Conservation (phyloP, 75 land plant genomes). For the Selaginella tamariscina region DNA sequence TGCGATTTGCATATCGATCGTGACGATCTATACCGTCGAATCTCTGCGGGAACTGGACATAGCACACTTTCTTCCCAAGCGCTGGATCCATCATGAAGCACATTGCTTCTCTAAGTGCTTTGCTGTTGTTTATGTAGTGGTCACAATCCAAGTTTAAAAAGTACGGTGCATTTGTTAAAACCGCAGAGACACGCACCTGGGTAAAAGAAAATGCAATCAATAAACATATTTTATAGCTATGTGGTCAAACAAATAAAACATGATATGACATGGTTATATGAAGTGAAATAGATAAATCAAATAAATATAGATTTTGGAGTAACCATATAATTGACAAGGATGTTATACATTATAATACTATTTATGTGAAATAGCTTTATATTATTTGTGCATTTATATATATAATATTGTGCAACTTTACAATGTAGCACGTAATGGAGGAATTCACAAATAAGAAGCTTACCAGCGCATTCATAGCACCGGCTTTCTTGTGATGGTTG, state of each 20-base stretch:
- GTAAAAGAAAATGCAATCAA: slow-evolving; percentile 1
- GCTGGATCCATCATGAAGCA: slow-evolving; percentile 73
- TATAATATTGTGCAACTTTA: no score
- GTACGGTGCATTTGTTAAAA: slow-evolving; percentile 82
- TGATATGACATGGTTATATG: no score
- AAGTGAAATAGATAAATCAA: no score
- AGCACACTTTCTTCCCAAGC: slow-evolving; percentile 60
- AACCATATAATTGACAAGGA: no score
- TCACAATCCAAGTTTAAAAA: slow-evolving; percentile 86
- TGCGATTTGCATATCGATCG: slow-evolving; percentile 78
- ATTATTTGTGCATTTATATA: no score
- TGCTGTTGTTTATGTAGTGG: slow-evolving; percentile 81
- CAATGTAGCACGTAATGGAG: no score
- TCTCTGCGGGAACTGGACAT: slow-evolving; percentile 75
- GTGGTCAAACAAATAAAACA: no score
- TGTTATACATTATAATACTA: no score
- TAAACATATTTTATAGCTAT: no score
- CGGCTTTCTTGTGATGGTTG: slow-evolving; percentile 87
- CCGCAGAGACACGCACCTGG: slow-evolving; percentile 71
- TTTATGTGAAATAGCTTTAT: no score
- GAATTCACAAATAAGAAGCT: background rate
- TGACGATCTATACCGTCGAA: slow-evolving; percentile 72
- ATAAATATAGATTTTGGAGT: no score
- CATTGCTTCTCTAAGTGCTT: slow-evolving; percentile 28
- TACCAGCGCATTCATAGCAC: slow-evolving; percentile 86